These are phyloP conservation scores for Forsythia suspensa DNA, from an alignment of 257 asterid species.

Conservation along the genomic window DNA sequence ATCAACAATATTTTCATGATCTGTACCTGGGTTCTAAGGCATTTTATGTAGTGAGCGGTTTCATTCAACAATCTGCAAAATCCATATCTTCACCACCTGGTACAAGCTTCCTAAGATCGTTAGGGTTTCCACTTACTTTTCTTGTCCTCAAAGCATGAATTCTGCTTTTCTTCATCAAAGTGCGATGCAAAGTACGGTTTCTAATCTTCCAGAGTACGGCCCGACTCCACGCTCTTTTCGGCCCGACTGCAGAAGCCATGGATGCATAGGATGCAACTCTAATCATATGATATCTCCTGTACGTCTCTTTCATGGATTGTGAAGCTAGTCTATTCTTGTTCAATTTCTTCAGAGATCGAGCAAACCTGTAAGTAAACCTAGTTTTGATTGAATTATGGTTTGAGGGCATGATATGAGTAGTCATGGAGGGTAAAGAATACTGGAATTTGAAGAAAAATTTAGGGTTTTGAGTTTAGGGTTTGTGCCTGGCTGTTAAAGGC, in stretches of 20 bases:
- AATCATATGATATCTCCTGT: constrained; percentile 35
- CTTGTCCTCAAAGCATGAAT: constrained; percentile 7
- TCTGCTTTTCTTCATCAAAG: constrained; percentile 1
- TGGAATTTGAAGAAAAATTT: constrained; percentile 3
- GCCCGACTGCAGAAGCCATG: constrained; percentile 71
- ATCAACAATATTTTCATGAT: constrained; percentile 62
- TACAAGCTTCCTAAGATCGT: constrained; percentile 49
- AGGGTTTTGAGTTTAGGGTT: constrained; percentile 38
- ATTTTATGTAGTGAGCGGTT: constrained; percentile 72
- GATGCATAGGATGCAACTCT: constrained; percentile 64
- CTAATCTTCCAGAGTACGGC: constrained; percentile 52
- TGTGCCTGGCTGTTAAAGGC: neutral
- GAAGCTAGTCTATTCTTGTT: constrained; percentile 17
- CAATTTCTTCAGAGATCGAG: constrained; percentile 48
- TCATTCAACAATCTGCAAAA: constrained; percentile 54
- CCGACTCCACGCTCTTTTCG: constrained; percentile 65
- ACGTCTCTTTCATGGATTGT: constrained; percentile 3
- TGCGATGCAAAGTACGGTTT: constrained; percentile 21
- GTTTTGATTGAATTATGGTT: constrained; percentile 44
- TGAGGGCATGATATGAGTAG: constrained; percentile 5
- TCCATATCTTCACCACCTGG: constrained; percentile 75
- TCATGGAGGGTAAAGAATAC: constrained; percentile 15
- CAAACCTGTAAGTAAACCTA: constrained; percentile 53
- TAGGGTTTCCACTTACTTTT: constrained; percentile 33
- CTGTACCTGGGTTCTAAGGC: constrained; percentile 71